phyloP scores from a whole-genome alignment of 2,329 filamentous ascomycete species.

The Aspergillus sp. region DNA sequence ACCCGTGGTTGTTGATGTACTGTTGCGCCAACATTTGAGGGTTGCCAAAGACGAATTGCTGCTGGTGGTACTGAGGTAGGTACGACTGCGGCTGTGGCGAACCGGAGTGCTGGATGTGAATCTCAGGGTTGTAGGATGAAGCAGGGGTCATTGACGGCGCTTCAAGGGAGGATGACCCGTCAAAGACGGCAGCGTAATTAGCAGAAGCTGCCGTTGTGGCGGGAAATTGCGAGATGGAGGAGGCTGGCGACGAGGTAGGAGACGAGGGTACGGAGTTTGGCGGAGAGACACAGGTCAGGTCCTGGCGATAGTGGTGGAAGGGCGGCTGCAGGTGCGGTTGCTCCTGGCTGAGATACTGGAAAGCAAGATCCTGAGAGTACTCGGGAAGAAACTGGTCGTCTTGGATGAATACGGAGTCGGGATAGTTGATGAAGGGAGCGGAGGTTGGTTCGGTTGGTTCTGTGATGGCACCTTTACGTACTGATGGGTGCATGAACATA shows the following conservation, averaged over 20 bases:
- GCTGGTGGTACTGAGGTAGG: conserved; percentile 31
- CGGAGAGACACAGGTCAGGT: conserved; percentile 34
- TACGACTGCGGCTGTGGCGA: conserved; percentile 34
- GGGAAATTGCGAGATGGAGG: conserved; percentile 32
- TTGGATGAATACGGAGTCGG: conserved; percentile 38
- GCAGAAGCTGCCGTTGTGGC: conserved; percentile 26
- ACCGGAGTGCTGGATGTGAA: conserved; percentile 32
- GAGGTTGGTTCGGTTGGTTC: conserved; percentile 35
- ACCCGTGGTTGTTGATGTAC: conserved; percentile 36
- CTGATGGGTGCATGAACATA: conserved; percentile 41
- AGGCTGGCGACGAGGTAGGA: conserved; percentile 33
- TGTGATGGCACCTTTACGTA: conserved; percentile 46
- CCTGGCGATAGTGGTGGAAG: conserved; percentile 34
- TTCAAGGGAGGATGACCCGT: conserved; percentile 31
- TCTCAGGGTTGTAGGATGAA: conserved; percentile 39
- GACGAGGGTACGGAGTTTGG: conserved; percentile 39
- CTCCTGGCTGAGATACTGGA: conserved; percentile 25
- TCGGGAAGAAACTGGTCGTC: conserved; percentile 39
- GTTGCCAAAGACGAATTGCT: conserved; percentile 24
- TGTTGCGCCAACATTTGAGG: conserved; percentile 44
- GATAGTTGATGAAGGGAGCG: conserved; percentile 24
- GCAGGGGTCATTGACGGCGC: conserved; percentile 43
- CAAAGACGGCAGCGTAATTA: conserved; percentile 27
- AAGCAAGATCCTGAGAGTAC: conserved; percentile 26
- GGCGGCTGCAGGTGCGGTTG: conserved; percentile 32